These are phyloP conservation scores for Candida namnaoensis DNA, from an alignment of 805 yeast species.

Conservation along the genomic window DNA sequence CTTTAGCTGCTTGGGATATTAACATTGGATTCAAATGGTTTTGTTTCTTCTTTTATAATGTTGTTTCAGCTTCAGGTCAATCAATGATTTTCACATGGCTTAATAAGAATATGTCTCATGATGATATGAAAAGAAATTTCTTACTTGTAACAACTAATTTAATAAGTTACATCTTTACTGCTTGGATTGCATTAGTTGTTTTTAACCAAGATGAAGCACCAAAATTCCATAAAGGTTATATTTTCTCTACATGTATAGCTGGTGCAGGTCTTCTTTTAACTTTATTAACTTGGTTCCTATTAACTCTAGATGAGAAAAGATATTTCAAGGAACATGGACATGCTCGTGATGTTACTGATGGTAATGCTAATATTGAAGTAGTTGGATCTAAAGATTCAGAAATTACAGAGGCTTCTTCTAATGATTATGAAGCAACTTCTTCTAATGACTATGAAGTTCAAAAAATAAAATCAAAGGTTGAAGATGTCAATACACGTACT, in stretches of 20 bases:
- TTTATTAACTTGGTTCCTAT: background rate
- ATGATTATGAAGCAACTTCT: too few species aligned
- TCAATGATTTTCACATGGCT: constrained; percentile 1
- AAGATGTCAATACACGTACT: too few species aligned
- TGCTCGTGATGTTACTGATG: background rate
- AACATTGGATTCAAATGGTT: background rate
- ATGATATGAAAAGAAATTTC: constrained; percentile 1
- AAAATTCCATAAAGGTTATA: background rate
- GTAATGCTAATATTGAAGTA: background rate
- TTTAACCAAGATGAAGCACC: constrained; percentile 1
- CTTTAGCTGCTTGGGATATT: background rate
- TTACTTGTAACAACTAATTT: background rate
- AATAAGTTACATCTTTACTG: constrained; percentile 1
- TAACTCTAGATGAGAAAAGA: background rate
- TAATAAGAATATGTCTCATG: background rate
- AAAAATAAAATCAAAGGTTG: too few species aligned
- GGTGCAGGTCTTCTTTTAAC: background rate
- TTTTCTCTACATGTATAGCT: background rate
- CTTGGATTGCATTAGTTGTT: background rate
- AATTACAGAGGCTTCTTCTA: too few species aligned
- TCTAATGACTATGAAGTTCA: too few species aligned
- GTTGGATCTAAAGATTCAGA: too few species aligned
- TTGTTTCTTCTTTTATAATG: background rate
- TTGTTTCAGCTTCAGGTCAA: background rate
- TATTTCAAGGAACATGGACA: background rate